Conservation (phyloP, 768 basidiomycete genomes). For the Albatrellus ellisii region DNA sequence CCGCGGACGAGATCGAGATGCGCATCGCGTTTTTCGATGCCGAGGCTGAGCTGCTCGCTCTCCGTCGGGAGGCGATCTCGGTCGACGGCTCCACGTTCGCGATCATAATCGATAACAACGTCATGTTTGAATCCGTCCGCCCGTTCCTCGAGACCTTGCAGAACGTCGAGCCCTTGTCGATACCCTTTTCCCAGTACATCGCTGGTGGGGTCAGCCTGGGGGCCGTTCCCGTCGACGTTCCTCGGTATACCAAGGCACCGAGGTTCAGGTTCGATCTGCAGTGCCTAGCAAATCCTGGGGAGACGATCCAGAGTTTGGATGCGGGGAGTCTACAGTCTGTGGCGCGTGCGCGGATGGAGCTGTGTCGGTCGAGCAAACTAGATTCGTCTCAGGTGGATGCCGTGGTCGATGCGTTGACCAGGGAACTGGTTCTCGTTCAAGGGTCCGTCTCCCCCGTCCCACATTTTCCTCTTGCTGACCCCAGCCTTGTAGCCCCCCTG, state of each 20-base stretch:
- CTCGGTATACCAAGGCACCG: slow-evolving; percentile 21
- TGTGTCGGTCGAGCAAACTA: slow-evolving; percentile 39
- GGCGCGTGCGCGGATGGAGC: slow-evolving; percentile 29
- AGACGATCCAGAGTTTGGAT: slow-evolving; percentile 23
- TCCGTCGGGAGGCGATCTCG: slow-evolving; percentile 24
- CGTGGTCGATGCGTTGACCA: slow-evolving; percentile 42
- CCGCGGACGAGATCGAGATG: slow-evolving; percentile 25
- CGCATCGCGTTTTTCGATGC: slow-evolving; percentile 54
- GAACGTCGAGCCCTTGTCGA: slow-evolving; percentile 7
- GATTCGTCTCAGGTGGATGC: slow-evolving; percentile 66
- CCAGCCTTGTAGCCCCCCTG: slow-evolving; percentile 42
- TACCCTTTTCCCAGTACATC: slow-evolving; percentile 7
- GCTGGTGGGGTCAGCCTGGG: not conserved
- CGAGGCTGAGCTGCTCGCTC: slow-evolving; percentile 33
- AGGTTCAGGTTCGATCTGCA: slow-evolving; percentile 43
- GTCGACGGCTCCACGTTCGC: slow-evolving; percentile 8
- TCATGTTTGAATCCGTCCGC: slow-evolving; percentile 8
- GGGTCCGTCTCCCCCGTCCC: slow-evolving; percentile 29
- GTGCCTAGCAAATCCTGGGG: slow-evolving; percentile 28
- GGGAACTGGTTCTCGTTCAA: slow-evolving; percentile 58
- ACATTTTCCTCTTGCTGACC: not conserved
- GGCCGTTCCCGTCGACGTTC: not conserved
- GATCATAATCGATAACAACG: slow-evolving; percentile 11
- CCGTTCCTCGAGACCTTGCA: slow-evolving; percentile 12
- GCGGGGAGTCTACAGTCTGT: slow-evolving; percentile 31